Base-by-base conservation (phyloP, 2,329 filamentous ascomycete species). In the Ceratocystis albifundus region DNA sequence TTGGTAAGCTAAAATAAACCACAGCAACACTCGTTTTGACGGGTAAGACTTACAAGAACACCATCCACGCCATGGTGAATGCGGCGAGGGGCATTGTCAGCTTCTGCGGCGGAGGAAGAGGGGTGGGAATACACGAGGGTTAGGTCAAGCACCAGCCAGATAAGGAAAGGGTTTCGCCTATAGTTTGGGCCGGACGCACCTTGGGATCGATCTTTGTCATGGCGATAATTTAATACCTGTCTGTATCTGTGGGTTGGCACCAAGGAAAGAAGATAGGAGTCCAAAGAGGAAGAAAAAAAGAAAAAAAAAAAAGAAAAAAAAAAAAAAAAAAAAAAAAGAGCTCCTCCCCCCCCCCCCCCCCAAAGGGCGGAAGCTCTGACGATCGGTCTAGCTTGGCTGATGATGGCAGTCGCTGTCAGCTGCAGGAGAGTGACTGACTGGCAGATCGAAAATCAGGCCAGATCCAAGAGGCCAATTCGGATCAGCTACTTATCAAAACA, bases 41-140 rank as follows among this genome's bases (percentile, higher is more conserved):
- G 53, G 17, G 25, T 4, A 59, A 32, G 61, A 68, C 75, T 71
- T 73, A 79, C 74, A 78, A 78, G 67, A 82, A 79, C 25, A 82
- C 73, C 12, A 82, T 71, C 61, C 76, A 74, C 2, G 80, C 80
- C 80, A 83, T 83, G 20, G 78, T 79, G 68, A 82, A 81, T 48
- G 80, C 80, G 20, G 80, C 80, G 25, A 79, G 72, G 7, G 80
- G 80, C 65, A 79, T 79, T 68, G 79, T 78, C 66, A 82, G 8
- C 46, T 22, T 22, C 55, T 20, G 4, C 25, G 20, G 50, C 10
- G 17, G 44, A n/a, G n/a, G n/a, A n/a, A n/a, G n/a, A n/a, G 46
- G 20, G 25, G 6, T 48, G 70, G 67, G 66, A 68, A 69, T 69
- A 44, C 44, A 20, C 22, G 25, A 48, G n/a, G 44, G 28, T 45